These are phyloP conservation scores for Neonectria neomacrospora DNA, from an alignment of 2,329 filamentous ascomycete genomes.

Conservation along the genomic window DNA sequence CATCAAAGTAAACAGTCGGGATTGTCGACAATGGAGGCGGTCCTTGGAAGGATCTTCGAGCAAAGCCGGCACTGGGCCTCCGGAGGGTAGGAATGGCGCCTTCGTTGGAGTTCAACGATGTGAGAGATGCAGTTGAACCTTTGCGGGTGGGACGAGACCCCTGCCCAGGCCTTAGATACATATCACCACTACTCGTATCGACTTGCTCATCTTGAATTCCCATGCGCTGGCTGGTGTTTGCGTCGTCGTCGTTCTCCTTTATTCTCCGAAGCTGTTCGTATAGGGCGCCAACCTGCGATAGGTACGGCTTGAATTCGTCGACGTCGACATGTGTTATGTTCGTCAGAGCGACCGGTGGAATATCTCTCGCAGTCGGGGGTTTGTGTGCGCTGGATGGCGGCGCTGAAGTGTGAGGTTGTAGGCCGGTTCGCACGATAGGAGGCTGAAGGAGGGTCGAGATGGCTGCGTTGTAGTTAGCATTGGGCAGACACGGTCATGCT, in stretches of 20 bases:
- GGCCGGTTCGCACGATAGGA: slow-evolving; percentile 87
- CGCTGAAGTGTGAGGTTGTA: slow-evolving; percentile 80
- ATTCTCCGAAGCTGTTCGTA: slow-evolving; percentile 90
- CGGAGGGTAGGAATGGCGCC: slow-evolving; percentile 52
- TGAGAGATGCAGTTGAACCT: slow-evolving; percentile 56
- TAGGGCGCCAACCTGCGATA: slow-evolving; percentile 84
- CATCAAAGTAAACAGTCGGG: slow-evolving; percentile 92
- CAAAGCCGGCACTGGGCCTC: slow-evolving; percentile 59
- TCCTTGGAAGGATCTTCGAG: slow-evolving; percentile 72
- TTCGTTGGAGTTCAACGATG: slow-evolving; percentile 63
- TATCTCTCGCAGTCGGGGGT: slow-evolving; percentile 86
- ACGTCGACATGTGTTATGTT: slow-evolving; percentile 86
- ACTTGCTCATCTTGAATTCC: slow-evolving; percentile 57
- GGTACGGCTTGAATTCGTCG: slow-evolving; percentile 83
- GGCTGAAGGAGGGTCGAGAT: slow-evolving; percentile 95
- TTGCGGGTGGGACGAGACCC: slow-evolving; percentile 46
- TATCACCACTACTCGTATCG: slow-evolving; percentile 59
- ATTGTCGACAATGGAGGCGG: slow-evolving; percentile 92
- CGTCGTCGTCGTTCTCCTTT: slow-evolving; percentile 80
- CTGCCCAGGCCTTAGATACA: slow-evolving; percentile 58
- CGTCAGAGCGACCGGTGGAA: slow-evolving; percentile 90
- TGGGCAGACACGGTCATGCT: not conserved
- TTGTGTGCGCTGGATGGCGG: slow-evolving; percentile 78
- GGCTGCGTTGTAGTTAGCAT: slow-evolving; percentile 59
- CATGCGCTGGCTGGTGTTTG: slow-evolving; percentile 54